Evolutionary conservation across 345 rosid species (phyloP), one percentile per base, ranked within the genome.

Genomic region (Ceriops decandra): DNA sequence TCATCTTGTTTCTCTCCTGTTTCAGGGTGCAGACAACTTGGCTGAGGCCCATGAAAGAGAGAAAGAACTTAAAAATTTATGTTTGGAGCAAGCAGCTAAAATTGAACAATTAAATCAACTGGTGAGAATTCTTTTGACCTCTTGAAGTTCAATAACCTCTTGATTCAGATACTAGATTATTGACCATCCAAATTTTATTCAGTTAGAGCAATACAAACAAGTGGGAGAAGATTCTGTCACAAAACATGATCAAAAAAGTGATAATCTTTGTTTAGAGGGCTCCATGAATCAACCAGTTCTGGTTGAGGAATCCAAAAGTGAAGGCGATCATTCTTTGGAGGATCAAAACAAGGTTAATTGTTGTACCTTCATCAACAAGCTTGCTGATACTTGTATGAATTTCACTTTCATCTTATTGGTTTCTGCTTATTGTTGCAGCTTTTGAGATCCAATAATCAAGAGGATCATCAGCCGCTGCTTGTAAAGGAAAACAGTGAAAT

Each of bases 21-120:
- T 71, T 58, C 89, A 92, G 98, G 85, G 53, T 57, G 78, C 56
- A 53, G 54, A 53, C 62, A 79, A 76, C 66, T 62, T 54, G 64
- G 74, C 60, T 60, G 82, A 75, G 38, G 76, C 82, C 69, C 38
- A 26, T 21, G 79, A 77, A 67, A 88, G 81, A 76, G 85, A 71
- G 77, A 73, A 76, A 53, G 90, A 86, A 79, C 95, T 95, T 46
- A 87, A 95, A 87, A 80, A 49, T 22, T 27, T 85, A 63, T 91
- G 95, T 68, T 59, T 32, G 76, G 87, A 88, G 76, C 97, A 95
- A 79, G 95, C 87, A 68, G 88, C 89, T 66, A 84, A 84, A 83
- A 89, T 95, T 76, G 85, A 89, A 82, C 82, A 79, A 80, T 82
- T 95, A 59, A 89, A 70, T 63, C 74, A 53, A 31, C 72, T 82